Base-by-base conservation (phyloP, 2,329 filamentous ascomycete genomes). In the Fusarium chuoi region DNA sequence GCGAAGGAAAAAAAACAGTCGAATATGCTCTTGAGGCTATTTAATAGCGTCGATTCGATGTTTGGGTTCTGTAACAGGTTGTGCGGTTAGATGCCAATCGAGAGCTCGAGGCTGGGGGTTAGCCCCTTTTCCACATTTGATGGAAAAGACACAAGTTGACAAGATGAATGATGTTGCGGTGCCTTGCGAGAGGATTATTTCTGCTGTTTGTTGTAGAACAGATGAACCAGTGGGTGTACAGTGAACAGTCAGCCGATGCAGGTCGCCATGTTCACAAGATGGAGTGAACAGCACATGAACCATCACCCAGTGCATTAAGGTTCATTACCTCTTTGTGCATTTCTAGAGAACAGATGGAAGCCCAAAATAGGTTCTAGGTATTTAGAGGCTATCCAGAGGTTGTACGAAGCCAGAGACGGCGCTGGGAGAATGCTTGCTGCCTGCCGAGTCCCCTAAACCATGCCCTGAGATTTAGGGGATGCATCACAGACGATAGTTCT, bases 361-460 rank as follows among this genome's bases (percentile, higher is more conserved):
- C 12, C 14, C 3, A 13, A 6, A 12, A 33, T 6, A 20, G 30
- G n/a, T n/a, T 5, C 1, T 28, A 28, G 8, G 13, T 18, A 18
- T 26, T n/a, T 33, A 18, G 11, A 60, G 18, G 15, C 24, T 26
- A 12, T 15, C 7, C 13, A 38, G 14, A 60, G 20, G 13, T 20
- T 26, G 22, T 20, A 13, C 17, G 24, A 26, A 28, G 20, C 28
- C 35, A 28, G 10, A 26, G 24, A 8, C 9, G 28, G 22, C 18
- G n/a, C 26, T 61, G 44, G 17, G 5, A 22, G 33, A 24, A 33
- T 64, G 65, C 62, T 69, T 69, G 66, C 65, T 68, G 18, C 33
- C n/a, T 24, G 15, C 26, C 14, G 33, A n/a, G 35, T 11, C 26
- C 56, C 44, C 65, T 51, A 36, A 56, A 54, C 36, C 49, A 46